Conservation (phyloP, 1,284 basidiomycete species). For the Fomitopsis palustris region DNA sequence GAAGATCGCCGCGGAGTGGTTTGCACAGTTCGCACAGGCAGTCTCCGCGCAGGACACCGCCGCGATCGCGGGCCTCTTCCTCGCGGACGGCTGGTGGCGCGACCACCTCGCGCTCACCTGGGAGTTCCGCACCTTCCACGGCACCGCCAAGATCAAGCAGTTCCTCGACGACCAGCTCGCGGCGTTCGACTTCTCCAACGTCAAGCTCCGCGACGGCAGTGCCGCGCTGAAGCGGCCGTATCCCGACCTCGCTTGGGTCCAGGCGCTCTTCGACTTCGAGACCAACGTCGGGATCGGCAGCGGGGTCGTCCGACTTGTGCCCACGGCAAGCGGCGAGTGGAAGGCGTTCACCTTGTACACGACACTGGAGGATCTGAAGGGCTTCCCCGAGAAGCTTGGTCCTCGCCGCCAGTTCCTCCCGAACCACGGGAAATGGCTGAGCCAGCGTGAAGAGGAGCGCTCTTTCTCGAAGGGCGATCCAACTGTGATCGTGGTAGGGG, state of each 20-base stretch:
- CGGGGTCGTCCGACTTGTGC: slow-evolving; percentile 50
- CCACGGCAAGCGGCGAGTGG: slow-evolving; percentile 41
- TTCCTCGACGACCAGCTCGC: slow-evolving; percentile 43
- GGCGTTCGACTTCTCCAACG: slow-evolving; percentile 29
- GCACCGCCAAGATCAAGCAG: slow-evolving; percentile 33
- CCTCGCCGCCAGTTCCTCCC: slow-evolving; percentile 28
- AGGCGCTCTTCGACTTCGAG: slow-evolving; percentile 49
- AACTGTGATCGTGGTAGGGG: slow-evolving; percentile 37
- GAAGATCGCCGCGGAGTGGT: slow-evolving; percentile 43
- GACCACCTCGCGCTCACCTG: slow-evolving; percentile 57
- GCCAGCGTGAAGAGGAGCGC: slow-evolving; percentile 18
- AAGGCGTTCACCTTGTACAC: slow-evolving; percentile 52
- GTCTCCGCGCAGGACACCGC: slow-evolving; percentile 34
- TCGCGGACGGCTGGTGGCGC: slow-evolving; percentile 46
- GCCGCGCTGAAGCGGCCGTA: slow-evolving; percentile 38
- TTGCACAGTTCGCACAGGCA: slow-evolving; percentile 36
- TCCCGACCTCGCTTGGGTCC: slow-evolving; percentile 52
- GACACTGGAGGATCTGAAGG: slow-evolving; percentile 49
- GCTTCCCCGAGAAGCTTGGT: slow-evolving; percentile 38
- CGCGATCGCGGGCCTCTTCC: slow-evolving; percentile 34
- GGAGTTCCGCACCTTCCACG: slow-evolving; percentile 57
- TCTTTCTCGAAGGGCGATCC: slow-evolving; percentile 1
- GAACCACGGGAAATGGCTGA: slow-evolving; percentile 32
- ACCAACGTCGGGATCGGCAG: slow-evolving; percentile 42
- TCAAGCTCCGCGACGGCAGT: slow-evolving; percentile 31